Conservation (phyloP, 129 eudicot genomes). For the Mikania micrantha region DNA sequence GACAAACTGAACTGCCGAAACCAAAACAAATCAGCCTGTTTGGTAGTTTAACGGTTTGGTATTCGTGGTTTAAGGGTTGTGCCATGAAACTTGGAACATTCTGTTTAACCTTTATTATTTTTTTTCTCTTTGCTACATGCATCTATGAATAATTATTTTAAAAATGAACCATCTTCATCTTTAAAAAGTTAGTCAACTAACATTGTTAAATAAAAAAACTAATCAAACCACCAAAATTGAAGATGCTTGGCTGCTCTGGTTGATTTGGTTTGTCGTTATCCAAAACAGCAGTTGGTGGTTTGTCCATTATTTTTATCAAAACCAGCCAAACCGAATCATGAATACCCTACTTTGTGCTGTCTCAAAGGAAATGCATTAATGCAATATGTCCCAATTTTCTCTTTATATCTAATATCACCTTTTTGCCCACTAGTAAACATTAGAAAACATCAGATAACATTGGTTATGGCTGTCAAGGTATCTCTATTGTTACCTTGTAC, state of each 20-base stretch:
- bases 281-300: background rate
- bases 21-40: background rate
- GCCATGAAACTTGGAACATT: background rate
- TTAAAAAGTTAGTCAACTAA: too few relatives aligned
- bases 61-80: background rate
- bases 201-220: too few relatives aligned
- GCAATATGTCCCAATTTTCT: background rate
- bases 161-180: too few relatives aligned
- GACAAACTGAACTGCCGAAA: background rate
- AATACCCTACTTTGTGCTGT: background rate
- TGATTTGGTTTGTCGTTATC: background rate
- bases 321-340: background rate
- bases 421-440: background rate
- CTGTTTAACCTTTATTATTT: background rate
- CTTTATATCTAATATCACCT: background rate
- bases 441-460: background rate
- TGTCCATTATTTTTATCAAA: background rate
- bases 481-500: background rate
- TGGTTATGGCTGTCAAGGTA: background rate
- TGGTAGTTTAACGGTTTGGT: background rate
- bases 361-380: background rate
- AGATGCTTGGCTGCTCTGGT: too few relatives aligned
- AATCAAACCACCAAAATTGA: too few relatives aligned
- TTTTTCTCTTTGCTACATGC: too few relatives aligned
- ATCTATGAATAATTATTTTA: too few relatives aligned